Evolutionary conservation across 106 monocot genomes (phyloP).

Genomic region (Apostasia ramifera): DNA sequence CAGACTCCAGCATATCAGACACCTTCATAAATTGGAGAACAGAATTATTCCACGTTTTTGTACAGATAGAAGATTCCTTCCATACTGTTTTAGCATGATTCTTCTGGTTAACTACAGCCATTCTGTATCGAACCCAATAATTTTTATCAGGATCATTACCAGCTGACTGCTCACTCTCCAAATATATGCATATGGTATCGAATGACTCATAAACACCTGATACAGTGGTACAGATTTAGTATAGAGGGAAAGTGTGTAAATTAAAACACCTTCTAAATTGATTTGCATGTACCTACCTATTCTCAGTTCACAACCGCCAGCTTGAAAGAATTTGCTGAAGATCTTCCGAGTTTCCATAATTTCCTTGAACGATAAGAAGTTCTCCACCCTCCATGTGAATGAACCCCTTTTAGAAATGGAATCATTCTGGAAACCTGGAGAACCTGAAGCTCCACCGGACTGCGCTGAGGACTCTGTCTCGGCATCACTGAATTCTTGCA

Average conservation of each 20-base stretch:
- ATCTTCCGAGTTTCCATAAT: constrained; percentile 98
- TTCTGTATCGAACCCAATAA: constrained; percentile 89
- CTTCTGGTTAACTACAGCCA: constrained; percentile 92
- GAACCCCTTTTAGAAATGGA: constrained; percentile 43
- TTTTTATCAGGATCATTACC: constrained; percentile 89
- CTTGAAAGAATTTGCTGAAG: constrained; percentile 95
- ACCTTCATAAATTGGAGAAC: constrained; percentile 99
- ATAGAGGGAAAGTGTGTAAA: neutral
- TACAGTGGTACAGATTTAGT: constrained; percentile 6
- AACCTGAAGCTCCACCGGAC: constrained; percentile 13
- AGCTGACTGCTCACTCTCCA: constrained; percentile 95
- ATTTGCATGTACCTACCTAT: constrained; percentile 47
- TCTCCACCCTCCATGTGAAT: constrained; percentile 95
- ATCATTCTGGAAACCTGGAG: constrained; percentile 29
- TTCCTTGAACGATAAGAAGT: constrained; percentile 94
- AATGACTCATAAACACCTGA: constrained; percentile 98
- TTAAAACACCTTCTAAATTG: neutral
- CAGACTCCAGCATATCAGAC: constrained; percentile 79
- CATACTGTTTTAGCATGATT: constrained; percentile 80
- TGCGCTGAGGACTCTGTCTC: constrained; percentile 24
- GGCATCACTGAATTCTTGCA: constrained; percentile 52
- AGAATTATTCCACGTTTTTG: constrained; percentile 96
- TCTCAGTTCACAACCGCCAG: constrained; percentile 87
- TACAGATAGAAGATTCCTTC: constrained; percentile 97
- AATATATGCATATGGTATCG: constrained; percentile 97